Percentiles rank a stretch among this genome's conserved stretches.
Evolutionary conservation across 108 stramenopile genomes (phyloP).

Genomic region (Skeletonema potamos): DNA sequence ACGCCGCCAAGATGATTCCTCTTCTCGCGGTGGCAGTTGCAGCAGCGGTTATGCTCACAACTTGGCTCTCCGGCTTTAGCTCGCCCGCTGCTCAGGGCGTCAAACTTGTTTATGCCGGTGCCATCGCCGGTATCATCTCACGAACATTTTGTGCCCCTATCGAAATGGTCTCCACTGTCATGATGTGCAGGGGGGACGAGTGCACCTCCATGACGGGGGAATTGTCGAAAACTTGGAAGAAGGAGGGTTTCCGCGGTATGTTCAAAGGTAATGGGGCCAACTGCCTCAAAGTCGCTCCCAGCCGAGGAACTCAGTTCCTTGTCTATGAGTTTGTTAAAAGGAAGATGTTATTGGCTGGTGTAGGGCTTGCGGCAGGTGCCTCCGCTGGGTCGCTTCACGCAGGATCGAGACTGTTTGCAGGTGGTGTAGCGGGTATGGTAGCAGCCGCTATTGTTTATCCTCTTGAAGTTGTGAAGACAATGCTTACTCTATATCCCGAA

Average conservation of each 20-base stretch:
- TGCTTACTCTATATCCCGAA: slow-evolving; percentile 48
- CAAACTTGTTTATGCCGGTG: slow-evolving; percentile 45
- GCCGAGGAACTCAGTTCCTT: slow-evolving; percentile 45
- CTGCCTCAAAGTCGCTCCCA: slow-evolving; percentile 54
- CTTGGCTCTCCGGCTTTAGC: slow-evolving; percentile 11
- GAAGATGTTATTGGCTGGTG: slow-evolving; percentile 26
- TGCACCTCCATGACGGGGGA: slow-evolving; percentile 31
- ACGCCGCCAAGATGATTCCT: slow-evolving; percentile 21
- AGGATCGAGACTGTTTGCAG: slow-evolving; percentile 33
- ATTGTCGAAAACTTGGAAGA: slow-evolving; percentile 33
- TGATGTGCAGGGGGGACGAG: slow-evolving; percentile 45
- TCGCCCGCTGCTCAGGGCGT: slow-evolving; percentile 28
- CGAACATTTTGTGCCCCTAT: slow-evolving; percentile 44
- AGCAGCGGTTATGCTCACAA: slow-evolving; percentile 13
- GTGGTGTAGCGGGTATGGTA: slow-evolving; percentile 48
- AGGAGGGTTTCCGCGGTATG: slow-evolving; percentile 42
- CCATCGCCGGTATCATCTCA: slow-evolving; percentile 47
- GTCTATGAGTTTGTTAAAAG: slow-evolving; percentile 45
- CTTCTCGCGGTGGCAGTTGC: slow-evolving; percentile 2
- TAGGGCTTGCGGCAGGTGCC: slow-evolving; percentile 22
- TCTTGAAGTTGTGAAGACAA: slow-evolving; percentile 50
- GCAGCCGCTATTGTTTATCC: slow-evolving; percentile 51
- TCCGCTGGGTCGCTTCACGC: slow-evolving; percentile 29
- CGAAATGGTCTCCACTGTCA: slow-evolving; percentile 46
- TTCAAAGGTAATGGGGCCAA: slow-evolving; percentile 56